phyloP scores from a whole-genome alignment of 345 rosid species.

The Melaleuca alternifolia region DNA sequence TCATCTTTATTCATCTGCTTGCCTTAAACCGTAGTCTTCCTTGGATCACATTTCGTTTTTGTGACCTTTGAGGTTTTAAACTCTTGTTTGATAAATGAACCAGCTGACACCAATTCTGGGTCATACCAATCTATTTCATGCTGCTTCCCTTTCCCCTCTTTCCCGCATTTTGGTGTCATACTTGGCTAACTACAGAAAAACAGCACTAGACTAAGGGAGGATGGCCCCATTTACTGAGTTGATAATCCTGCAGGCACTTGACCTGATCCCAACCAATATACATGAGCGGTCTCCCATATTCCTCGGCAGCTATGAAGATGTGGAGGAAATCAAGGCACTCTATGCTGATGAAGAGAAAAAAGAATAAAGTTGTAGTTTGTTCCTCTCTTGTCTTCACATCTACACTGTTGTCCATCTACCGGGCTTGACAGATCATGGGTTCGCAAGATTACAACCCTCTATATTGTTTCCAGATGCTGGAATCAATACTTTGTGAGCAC shows the following conservation, averaged over 20 bases:
- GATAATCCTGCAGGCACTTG: slow-evolving; percentile 54
- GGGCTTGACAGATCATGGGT: background rate
- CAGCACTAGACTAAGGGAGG: background rate
- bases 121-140: background rate
- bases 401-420: background rate
- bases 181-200: background rate
- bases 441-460: background rate
- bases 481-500: background rate
- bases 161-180: background rate
- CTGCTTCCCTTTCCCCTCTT: background rate
- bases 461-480: background rate
- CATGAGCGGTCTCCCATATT: slow-evolving; percentile 91
- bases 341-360: slow-evolving; percentile 52
- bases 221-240: background rate
- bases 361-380: slow-evolving; percentile 2
- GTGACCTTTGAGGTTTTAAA: background rate
- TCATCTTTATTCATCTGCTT: background rate
- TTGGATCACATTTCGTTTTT: background rate
- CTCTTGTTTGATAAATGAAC: background rate
- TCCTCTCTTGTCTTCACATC: background rate
- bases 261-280: slow-evolving; percentile 60
- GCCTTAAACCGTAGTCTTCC: background rate
- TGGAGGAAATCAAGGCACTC: slow-evolving; percentile 81
- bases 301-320: slow-evolving; percentile 90
- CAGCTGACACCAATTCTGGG: background rate